phyloP scores from a whole-genome alignment of 352 stramenopile genomes.

The Phytophthora crassamura region DNA sequence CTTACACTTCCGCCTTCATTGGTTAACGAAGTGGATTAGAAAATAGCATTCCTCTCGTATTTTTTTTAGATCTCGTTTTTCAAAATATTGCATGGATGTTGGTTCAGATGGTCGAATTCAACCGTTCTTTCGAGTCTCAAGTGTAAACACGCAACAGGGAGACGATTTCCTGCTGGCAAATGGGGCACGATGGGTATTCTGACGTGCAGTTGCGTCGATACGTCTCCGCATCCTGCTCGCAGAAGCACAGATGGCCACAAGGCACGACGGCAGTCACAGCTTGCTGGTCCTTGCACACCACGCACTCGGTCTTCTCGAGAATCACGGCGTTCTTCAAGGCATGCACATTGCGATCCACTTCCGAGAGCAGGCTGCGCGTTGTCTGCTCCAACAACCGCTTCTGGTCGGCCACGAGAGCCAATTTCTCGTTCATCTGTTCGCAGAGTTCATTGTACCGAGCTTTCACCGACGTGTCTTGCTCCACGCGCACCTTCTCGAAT shows the following conservation, averaged over 20 bases:
- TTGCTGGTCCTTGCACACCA: constrained; percentile 80
- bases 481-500: constrained; percentile 70
- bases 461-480: constrained; percentile 86
- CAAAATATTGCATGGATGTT: too few relatives aligned
- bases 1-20: background rate
- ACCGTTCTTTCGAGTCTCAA: constrained; percentile 23
- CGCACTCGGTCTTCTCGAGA: constrained; percentile 75
- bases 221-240: constrained; percentile 76
- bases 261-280: constrained; percentile 80
- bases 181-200: constrained; percentile 66
- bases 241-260: constrained; percentile 88
- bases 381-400: constrained; percentile 85
- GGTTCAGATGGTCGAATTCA: constrained; percentile 1
- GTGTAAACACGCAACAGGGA: constrained; percentile 85
- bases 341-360: constrained; percentile 80
- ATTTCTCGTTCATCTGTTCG: constrained; percentile 75
- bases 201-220: constrained; percentile 60
- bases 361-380: constrained; percentile 67
- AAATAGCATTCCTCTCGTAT: too few relatives aligned
- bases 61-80: too few relatives aligned
- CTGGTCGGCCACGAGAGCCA: constrained; percentile 70
- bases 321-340: constrained; percentile 67
- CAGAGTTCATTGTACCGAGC: constrained; percentile 76
- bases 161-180: constrained; percentile 85
- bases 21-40: too few relatives aligned